These are phyloP conservation scores for Solanum virginianum DNA, from an alignment of 257 asterid species.

Conservation along the genomic window DNA sequence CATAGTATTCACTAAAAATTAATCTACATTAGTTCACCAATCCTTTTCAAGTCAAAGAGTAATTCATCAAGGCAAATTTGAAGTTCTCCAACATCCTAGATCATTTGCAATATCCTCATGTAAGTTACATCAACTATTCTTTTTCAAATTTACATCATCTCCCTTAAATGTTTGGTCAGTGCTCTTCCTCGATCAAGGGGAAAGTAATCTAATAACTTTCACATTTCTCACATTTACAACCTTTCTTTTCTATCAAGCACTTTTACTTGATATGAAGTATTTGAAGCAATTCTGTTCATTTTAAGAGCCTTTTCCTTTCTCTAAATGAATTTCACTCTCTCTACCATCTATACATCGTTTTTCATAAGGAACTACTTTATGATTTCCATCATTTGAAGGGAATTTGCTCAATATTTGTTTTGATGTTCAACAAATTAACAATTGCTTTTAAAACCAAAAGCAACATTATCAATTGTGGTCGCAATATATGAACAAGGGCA, in stretches of 20 bases:
- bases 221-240: neutral
- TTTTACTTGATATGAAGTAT: neutral
- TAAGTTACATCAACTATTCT: neutral
- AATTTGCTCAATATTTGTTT: neutral
- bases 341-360: no score
- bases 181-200: conserved; percentile 6
- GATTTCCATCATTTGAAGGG: no score
- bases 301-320: neutral
- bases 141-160: conserved; percentile 4
- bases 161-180: conserved; percentile 24
- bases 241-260: neutral
- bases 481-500: neutral
- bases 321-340: no score
- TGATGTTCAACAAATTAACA: neutral
- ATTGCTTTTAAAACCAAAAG: neutral
- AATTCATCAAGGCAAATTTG: conserved; percentile 45
- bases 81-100: conserved; percentile 17
- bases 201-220: conserved; percentile 5
- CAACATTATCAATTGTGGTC: neutral
- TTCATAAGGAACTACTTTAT: no score
- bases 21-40: neutral
- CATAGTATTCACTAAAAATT: conserved; percentile 7
- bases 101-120: conserved; percentile 11
- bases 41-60: conserved; percentile 26
- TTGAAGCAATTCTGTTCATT: neutral